These are phyloP conservation scores for Daldinia bambusicola DNA, from an alignment of 495 filamentous ascomycete genomes.

Conservation along the genomic window DNA sequence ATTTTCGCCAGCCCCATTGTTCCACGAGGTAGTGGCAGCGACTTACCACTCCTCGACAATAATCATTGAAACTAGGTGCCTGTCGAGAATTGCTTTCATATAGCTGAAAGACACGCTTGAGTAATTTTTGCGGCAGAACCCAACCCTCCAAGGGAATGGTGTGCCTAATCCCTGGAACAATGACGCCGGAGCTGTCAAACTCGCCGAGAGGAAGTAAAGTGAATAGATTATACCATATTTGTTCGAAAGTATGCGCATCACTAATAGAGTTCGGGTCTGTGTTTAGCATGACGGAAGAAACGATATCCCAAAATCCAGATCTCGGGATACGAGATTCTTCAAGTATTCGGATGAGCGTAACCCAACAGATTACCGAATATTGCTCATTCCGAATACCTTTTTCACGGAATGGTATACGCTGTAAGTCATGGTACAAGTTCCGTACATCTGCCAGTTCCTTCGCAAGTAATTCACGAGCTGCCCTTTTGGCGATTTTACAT, in stretches of 20 bases:
- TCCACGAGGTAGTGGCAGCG: conserved; percentile 83
- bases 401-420: conserved; percentile 64
- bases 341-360: conserved; percentile 71
- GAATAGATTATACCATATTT: conserved; percentile 77
- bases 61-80: conserved; percentile 77
- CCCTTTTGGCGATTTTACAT: conserved; percentile 50
- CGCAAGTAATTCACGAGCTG: conserved; percentile 56
- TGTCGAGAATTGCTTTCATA: conserved; percentile 68
- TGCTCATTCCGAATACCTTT: conserved; percentile 71
- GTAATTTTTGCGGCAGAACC: conserved; percentile 70
- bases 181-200: conserved; percentile 74
- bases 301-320: conserved; percentile 67
- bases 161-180: conserved; percentile 66
- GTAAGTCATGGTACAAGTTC: conserved; percentile 71
- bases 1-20: conserved; percentile 87
- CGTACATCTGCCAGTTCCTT: conserved; percentile 64
- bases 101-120: conserved; percentile 71
- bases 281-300: conserved; percentile 59
- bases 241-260: conserved; percentile 71
- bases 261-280: conserved; percentile 19
- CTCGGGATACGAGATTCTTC: conserved; percentile 57
- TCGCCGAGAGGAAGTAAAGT: conserved; percentile 79
- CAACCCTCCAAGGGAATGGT: conserved; percentile 72
- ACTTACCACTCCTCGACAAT: conserved; percentile 76
- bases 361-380: conserved; percentile 69